Evolutionary conservation across 176 grass and related monocot genomes (phyloP).

Genomic region (Puya raimondii): DNA sequence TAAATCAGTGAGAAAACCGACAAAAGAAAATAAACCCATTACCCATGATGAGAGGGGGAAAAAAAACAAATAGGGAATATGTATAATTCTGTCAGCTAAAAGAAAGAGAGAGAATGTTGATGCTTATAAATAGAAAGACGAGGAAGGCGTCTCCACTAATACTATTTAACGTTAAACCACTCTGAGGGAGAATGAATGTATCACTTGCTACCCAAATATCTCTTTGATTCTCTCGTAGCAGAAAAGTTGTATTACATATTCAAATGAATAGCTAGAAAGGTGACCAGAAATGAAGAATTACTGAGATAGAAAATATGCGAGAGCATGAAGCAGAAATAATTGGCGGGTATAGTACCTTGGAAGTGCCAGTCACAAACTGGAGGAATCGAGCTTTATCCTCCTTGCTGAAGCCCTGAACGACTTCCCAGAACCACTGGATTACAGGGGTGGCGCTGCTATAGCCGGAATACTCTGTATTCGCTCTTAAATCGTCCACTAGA

Average conservation of each 20-base stretch:
- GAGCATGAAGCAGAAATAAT: neutral
- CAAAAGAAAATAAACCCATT: constrained; percentile 1
- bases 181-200: too few relatives aligned
- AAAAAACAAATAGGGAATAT: neutral
- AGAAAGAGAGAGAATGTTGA: neutral
- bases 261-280: neutral
- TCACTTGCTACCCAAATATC: neutral
- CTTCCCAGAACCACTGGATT: constrained; percentile 99
- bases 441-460: constrained; percentile 93
- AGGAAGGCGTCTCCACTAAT: too few relatives aligned
- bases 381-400: constrained; percentile 98
- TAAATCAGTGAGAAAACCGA: neutral
- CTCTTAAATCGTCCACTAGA: constrained; percentile 89
- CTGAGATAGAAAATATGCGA: neutral
- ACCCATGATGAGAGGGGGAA: neutral
- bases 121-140: neutral
- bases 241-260: neutral
- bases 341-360: constrained; percentile 51
- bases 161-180: too few relatives aligned
- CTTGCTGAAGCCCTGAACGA: constrained; percentile 88
- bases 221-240: neutral
- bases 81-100: neutral
- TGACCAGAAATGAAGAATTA: neutral
- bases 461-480: constrained; percentile 96
- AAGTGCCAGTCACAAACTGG: constrained; percentile 97